Percentiles rank a stretch among this genome's conserved stretches.
These are phyloP conservation scores for Trypanosoma vivax DNA, from an alignment of 208 protist genomes.

Conservation along the genomic window DNA sequence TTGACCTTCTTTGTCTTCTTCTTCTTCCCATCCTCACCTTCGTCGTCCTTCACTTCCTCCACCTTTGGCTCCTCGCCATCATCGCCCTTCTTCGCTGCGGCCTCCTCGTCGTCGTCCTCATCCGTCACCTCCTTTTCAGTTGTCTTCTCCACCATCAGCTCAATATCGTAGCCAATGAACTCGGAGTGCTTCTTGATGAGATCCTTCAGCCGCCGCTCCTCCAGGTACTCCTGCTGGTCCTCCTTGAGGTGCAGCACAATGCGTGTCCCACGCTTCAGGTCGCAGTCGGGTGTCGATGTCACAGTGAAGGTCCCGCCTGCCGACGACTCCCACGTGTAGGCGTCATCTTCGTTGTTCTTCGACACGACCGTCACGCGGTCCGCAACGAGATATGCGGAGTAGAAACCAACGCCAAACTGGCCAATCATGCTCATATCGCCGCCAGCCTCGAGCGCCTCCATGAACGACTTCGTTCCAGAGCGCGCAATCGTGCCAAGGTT, in stretches of 20 bases:
- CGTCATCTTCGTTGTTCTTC: slow-evolving; percentile 97
- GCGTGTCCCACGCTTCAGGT: slow-evolving; percentile 94
- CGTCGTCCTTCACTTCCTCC: slow-evolving; percentile 85
- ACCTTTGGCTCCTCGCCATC: slow-evolving; percentile 85
- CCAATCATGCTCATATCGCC: slow-evolving; percentile 99
- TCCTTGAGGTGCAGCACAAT: slow-evolving; percentile 98
- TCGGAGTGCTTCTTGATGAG: slow-evolving; percentile 99
- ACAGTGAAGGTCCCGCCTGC: slow-evolving; percentile 98
- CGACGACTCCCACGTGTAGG: slow-evolving; percentile 96
- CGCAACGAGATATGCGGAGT: slow-evolving; percentile 98
- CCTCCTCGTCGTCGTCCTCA: slow-evolving; percentile 86
- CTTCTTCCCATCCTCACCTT: slow-evolving; percentile 80
- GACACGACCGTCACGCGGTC: slow-evolving; percentile 95
- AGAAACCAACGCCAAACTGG: slow-evolving; percentile 99
- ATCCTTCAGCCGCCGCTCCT: slow-evolving; percentile 94
- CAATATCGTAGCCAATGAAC: slow-evolving; percentile 99
- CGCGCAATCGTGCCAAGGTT: slow-evolving; percentile 98
- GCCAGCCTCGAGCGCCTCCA: slow-evolving; percentile 96
- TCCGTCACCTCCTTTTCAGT: slow-evolving; percentile 93
- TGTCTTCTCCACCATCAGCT: slow-evolving; percentile 91
- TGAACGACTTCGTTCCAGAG: slow-evolving; percentile 98
- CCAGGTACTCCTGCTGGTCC: slow-evolving; percentile 94
- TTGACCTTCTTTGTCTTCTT: slow-evolving; percentile 76
- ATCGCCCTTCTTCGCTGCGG: slow-evolving; percentile 46
- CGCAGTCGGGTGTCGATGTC: slow-evolving; percentile 57